Conservation (phyloP, 2,329 filamentous ascomycete genomes). For the Diaporthe nobilis region DNA sequence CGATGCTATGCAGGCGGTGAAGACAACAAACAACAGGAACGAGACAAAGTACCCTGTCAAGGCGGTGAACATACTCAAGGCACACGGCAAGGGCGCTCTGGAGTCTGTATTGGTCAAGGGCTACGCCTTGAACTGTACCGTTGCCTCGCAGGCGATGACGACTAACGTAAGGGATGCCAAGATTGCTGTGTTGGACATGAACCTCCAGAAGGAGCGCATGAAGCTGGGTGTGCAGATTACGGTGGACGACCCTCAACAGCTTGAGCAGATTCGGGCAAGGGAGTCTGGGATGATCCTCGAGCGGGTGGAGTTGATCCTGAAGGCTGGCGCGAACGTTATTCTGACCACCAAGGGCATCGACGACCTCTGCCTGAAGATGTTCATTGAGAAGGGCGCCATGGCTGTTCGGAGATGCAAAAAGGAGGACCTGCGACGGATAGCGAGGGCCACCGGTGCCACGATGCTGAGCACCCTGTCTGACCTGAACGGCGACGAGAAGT, state of each 20-base stretch:
- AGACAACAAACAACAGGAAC: constrained; percentile 89
- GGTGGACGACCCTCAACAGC: constrained; percentile 94
- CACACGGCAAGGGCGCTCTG: constrained; percentile 90
- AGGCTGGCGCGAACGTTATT: constrained; percentile 95
- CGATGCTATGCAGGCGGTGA: constrained; percentile 95
- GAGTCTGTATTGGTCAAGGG: constrained; percentile 95
- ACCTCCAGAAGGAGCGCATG: constrained; percentile 99
- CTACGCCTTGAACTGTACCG: constrained; percentile 98
- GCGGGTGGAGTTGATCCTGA: constrained; percentile 96
- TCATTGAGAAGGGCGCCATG: constrained; percentile 96
- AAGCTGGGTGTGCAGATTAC: constrained; percentile 99
- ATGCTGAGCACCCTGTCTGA: constrained; percentile 94
- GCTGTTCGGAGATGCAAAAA: constrained; percentile 97
- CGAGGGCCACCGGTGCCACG: constrained; percentile 94
- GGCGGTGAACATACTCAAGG: constrained; percentile 98
- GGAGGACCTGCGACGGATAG: constrained; percentile 95
- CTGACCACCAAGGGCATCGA: constrained; percentile 99
- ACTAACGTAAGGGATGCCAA: constrained; percentile 94
- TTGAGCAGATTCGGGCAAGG: constrained; percentile 95
- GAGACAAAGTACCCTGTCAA: constrained; percentile 98
- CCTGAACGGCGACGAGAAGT: constrained; percentile 96
- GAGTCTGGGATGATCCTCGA: constrained; percentile 95
- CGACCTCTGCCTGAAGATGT: constrained; percentile 93
- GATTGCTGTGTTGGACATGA: constrained; percentile 98
- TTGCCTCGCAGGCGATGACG: constrained; percentile 97